These are phyloP conservation scores for Entomortierella lignicola DNA, from an alignment of 192 early-diverging fungal species.

Conservation along the genomic window DNA sequence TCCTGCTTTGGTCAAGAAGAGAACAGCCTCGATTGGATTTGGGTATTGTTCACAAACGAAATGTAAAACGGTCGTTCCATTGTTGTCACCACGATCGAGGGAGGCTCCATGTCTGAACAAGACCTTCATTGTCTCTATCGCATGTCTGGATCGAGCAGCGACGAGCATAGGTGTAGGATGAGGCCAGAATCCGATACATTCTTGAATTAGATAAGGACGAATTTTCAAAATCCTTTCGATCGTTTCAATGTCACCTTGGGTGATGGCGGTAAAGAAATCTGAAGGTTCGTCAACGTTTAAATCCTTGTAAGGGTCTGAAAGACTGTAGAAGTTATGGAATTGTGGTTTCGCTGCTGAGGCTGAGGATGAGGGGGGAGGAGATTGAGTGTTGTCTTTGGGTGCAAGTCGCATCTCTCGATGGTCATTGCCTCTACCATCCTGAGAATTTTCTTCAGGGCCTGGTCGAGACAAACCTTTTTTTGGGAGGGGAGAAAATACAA, in stretches of 20 bases:
- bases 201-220: conserved; percentile 34
- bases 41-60: conserved; percentile 49
- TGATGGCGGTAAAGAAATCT: conserved; percentile 45
- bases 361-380: conserved; percentile 14
- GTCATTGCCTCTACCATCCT: conserved; percentile 8
- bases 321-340: conserved; percentile 51
- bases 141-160: conserved; percentile 40
- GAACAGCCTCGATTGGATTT: conserved; percentile 37
- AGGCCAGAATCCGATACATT: conserved; percentile 44
- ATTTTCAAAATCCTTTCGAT: conserved; percentile 35
- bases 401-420: conserved; percentile 5
- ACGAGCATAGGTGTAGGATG: conserved; percentile 31
- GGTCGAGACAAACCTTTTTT: conserved; percentile 11
- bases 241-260: conserved; percentile 39
- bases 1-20: conserved; percentile 40
- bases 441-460: conserved; percentile 17
- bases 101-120: conserved; percentile 31
- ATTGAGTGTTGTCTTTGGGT: conserved; percentile 15
- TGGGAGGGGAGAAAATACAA: too few relatives aligned
- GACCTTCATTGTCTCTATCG: conserved; percentile 45
- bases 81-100: conserved; percentile 32
- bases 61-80: conserved; percentile 43
- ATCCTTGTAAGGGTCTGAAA: conserved; percentile 52
- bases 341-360: conserved; percentile 14
- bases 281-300: conserved; percentile 35